phyloP scores from a whole-genome alignment of 148 eudicot genomes.

The Rhododendron griersonianum region DNA sequence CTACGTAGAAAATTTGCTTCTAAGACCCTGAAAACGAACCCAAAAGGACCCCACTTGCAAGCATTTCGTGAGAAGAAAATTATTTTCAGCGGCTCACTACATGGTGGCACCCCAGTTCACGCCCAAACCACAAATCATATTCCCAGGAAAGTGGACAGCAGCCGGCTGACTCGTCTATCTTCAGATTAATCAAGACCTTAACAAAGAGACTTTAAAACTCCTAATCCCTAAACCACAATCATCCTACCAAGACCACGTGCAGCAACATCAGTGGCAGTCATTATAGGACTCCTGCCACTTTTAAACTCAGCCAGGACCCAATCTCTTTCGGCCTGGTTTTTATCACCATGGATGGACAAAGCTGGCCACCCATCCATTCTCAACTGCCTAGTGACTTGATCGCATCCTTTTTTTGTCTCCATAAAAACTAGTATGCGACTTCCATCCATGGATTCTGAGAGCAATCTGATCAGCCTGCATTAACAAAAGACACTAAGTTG shows the following conservation, averaged over 20 bases:
- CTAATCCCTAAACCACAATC: conserved; percentile 58
- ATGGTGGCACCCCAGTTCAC: conserved; percentile 30
- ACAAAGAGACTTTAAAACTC: conserved; percentile 20
- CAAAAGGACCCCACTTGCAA: neutral
- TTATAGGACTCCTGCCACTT: conserved; percentile 95
- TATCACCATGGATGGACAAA: conserved; percentile 97
- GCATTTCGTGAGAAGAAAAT: neutral
- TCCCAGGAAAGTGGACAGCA: conserved; percentile 65
- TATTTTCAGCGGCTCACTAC: neutral
- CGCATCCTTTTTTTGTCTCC: conserved; percentile 98
- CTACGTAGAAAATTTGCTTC: neutral
- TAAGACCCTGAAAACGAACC: neutral
- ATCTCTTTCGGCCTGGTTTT: conserved; percentile 94
- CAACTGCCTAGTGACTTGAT: conserved; percentile 88
- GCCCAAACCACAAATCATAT: conserved; percentile 56
- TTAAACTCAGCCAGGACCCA: conserved; percentile 97
- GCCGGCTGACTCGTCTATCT: conserved; percentile 71
- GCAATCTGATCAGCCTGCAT: conserved; percentile 80
- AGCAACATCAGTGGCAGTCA: conserved; percentile 99
- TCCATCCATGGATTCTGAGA: conserved; percentile 86
- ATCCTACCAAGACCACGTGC: conserved; percentile 99
- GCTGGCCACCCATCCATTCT: conserved; percentile 99
- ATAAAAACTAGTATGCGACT: conserved; percentile 81
- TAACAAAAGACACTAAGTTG: neutral
- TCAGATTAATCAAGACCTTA: conserved; percentile 28